Evolutionary conservation across 2,329 filamentous ascomycete species (phyloP).

Genomic region (Clarireedia monteithiana): DNA sequence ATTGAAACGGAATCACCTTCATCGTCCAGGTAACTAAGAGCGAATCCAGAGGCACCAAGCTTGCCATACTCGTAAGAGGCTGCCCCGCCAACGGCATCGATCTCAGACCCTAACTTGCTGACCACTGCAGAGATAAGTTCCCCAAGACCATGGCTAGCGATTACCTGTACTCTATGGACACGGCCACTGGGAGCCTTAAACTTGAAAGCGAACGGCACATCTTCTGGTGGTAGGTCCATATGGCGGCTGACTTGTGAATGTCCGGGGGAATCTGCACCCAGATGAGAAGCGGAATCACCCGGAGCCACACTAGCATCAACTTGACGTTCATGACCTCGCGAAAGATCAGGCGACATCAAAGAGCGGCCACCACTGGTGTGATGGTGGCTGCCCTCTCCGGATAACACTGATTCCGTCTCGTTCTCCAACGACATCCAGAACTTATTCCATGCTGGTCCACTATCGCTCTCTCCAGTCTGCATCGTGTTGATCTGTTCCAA

Average conservation of each 20-base stretch:
- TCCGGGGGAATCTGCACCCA: constrained; percentile 70
- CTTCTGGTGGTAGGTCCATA: constrained; percentile 53
- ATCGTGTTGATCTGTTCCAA: constrained; percentile 97
- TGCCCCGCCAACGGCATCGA: constrained; percentile 74
- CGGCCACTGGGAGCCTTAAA: constrained; percentile 96
- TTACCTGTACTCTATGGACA: constrained; percentile 84
- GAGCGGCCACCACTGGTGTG: constrained; percentile 60
- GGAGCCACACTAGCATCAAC: constrained; percentile 75
- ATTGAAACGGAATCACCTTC: constrained; percentile 96
- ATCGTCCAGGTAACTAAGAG: constrained; percentile 91
- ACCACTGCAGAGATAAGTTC: constrained; percentile 71
- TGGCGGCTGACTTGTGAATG: constrained; percentile 49
- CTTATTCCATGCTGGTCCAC: constrained; percentile 95
- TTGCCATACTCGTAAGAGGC: constrained; percentile 73
- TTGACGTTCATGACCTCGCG: constrained; percentile 57
- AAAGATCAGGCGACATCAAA: constrained; percentile 71
- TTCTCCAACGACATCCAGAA: constrained; percentile 93
- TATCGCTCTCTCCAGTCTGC: constrained; percentile 74
- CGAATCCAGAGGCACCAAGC: constrained; percentile 71
- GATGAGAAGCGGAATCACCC: constrained; percentile 89
- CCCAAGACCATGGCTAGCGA: constrained; percentile 70
- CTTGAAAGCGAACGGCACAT: constrained; percentile 90
- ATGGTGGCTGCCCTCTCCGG: constrained; percentile 76
- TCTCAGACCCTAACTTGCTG: constrained; percentile 76
- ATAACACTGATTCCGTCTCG: constrained; percentile 91